phyloP scores from a whole-genome alignment of 495 filamentous ascomycete species.

The Daldinia grandis region DNA sequence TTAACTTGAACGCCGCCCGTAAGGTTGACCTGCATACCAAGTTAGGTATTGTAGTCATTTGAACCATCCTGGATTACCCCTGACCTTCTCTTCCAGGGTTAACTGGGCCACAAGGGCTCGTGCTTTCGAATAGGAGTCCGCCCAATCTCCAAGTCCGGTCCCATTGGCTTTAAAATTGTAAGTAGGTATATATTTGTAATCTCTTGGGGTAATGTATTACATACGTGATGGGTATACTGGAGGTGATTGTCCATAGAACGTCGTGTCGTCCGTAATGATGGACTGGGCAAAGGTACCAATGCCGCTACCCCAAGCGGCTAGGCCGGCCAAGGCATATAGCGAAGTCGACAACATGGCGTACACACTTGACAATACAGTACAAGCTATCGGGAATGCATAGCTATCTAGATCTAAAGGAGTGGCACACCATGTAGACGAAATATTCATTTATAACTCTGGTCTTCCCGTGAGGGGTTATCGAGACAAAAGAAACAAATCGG shows the following conservation, averaged over 20 bases:
- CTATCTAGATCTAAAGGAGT: constrained; percentile 10
- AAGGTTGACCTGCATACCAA: constrained; percentile 54
- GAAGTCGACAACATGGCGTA: constrained; percentile 35
- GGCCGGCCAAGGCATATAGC: constrained; percentile 43
- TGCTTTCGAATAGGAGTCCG: constrained; percentile 61
- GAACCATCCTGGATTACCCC: constrained; percentile 46
- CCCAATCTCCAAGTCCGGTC: constrained; percentile 55
- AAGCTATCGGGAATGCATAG: background rate
- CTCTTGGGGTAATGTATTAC: constrained; percentile 8
- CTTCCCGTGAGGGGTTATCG: constrained; percentile 23
- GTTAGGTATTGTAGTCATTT: constrained; percentile 15
- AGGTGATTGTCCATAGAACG: constrained; percentile 66
- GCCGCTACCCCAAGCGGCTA: constrained; percentile 47
- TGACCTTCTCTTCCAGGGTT: constrained; percentile 68
- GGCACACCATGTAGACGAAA: constrained; percentile 21
- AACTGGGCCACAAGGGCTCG: constrained; percentile 62
- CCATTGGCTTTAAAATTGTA: constrained; percentile 70
- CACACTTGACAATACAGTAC: constrained; percentile 9
- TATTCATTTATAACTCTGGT: constrained; percentile 17
- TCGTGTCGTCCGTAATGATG: constrained; percentile 53
- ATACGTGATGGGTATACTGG: constrained; percentile 66
- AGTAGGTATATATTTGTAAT: constrained; percentile 67
- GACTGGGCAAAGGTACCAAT: constrained; percentile 28
- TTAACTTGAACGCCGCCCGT: constrained; percentile 57
- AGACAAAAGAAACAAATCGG: constrained; percentile 21